Conservation (phyloP, 495 filamentous ascomycete species). For the Polyplosphaeria fusca region DNA sequence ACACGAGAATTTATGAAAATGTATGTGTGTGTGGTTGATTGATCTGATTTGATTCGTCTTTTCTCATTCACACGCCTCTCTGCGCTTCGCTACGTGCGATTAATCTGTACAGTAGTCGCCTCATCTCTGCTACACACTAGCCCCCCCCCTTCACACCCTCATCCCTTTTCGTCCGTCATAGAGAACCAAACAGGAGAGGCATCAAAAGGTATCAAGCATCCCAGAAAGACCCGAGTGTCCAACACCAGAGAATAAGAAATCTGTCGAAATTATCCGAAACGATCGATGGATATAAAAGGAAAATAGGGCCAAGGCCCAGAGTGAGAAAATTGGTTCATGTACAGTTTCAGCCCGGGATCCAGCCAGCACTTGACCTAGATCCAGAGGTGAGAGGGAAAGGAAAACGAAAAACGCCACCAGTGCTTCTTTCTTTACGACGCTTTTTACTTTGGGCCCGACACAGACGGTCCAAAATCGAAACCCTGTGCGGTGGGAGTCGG, state of each 20-base stretch:
- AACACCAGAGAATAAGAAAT: neutral
- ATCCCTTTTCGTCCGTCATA: neutral
- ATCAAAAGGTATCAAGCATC: neutral
- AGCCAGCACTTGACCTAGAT: neutral
- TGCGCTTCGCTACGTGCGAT: no score
- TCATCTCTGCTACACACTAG: no score
- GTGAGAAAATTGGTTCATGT: neutral
- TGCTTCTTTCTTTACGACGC: neutral
- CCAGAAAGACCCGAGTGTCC: neutral
- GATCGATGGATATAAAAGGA: neutral
- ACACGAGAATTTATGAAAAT: no score
- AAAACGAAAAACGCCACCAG: neutral
- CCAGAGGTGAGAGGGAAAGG: neutral
- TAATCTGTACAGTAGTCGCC: no score
- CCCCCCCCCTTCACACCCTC: neutral
- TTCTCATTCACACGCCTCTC: no score
- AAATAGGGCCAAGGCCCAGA: neutral
- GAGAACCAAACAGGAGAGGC: neutral
- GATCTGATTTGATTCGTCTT: no score
- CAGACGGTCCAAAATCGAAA: slow-evolving; percentile 33
- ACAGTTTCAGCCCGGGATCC: neutral
- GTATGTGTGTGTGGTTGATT: no score
- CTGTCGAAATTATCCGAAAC: neutral
- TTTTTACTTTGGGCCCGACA: slow-evolving; percentile 14
- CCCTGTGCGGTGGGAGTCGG: slow-evolving; percentile 12